A percentile compares a stretch with the other conserved stretches of the same genome.
Conservation (phyloP, 129 eudicot species). For the Tagetes patula region DNA sequence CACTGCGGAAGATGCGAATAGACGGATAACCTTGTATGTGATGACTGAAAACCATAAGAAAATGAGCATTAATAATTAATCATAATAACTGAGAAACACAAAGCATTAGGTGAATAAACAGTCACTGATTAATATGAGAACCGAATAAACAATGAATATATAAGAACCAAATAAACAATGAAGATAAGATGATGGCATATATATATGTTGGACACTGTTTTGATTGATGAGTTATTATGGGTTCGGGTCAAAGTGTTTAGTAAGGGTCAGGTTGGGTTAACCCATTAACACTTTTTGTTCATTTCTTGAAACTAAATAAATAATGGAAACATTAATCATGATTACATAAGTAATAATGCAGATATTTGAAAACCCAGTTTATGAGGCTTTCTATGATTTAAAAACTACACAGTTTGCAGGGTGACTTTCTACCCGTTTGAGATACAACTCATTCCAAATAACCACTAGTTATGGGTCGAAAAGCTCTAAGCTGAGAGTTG, state of each 20-base stretch:
- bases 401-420: neutral
- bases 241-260: neutral
- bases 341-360: neutral
- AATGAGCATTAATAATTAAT: neutral
- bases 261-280: neutral
- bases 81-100: neutral
- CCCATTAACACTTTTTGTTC: neutral
- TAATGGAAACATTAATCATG: neutral
- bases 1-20: conserved; percentile 75
- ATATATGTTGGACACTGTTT: neutral
- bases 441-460: neutral
- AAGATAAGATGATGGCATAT: neutral
- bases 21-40: conserved; percentile 93
- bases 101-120: neutral
- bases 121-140: conserved; percentile 1
- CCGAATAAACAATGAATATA: neutral
- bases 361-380: neutral
- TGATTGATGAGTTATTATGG: conserved; percentile 11
- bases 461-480: neutral
- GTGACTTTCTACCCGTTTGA: neutral
- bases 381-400: neutral
- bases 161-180: neutral
- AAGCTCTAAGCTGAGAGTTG: conserved; percentile 1
- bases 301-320: neutral
- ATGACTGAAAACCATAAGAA: conserved; percentile 43